phyloP scores from a whole-genome alignment of 1,284 basidiomycete species.

The Moesziomyces parantarcticus region DNA sequence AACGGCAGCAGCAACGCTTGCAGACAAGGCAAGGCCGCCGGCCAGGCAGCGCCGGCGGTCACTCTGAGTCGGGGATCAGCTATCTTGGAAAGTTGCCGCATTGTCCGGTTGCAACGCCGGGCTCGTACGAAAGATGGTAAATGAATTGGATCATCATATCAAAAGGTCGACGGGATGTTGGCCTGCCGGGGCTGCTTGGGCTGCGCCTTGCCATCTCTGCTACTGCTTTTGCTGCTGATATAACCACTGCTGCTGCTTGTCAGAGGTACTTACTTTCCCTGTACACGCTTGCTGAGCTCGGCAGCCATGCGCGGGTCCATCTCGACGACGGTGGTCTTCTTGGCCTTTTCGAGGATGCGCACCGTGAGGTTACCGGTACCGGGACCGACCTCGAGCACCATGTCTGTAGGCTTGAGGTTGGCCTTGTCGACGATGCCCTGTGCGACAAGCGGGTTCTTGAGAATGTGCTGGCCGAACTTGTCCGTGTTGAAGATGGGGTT shows the following conservation, averaged over 20 bases:
- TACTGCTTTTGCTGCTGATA: slow-evolving; percentile 7
- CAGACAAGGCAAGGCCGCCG: no score
- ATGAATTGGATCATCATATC: slow-evolving; percentile 48
- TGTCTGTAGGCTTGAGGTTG: slow-evolving; percentile 90
- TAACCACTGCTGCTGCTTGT: background rate
- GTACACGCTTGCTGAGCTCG: slow-evolving; percentile 94
- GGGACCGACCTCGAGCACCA: slow-evolving; percentile 96
- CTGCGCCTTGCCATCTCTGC: background rate
- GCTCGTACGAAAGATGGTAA: slow-evolving; percentile 60
- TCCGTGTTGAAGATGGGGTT: slow-evolving; percentile 77
- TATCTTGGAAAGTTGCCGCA: slow-evolving; percentile 55
- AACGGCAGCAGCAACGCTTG: slow-evolving; percentile 6
- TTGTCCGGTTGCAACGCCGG: slow-evolving; percentile 54
- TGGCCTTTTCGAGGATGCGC: slow-evolving; percentile 90
- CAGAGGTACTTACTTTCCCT: slow-evolving; percentile 85
- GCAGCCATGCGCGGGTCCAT: slow-evolving; percentile 99
- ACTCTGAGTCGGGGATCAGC: slow-evolving; percentile 9
- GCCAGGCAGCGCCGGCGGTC: no score
- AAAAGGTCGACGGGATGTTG: background rate
- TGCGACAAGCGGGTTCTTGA: slow-evolving; percentile 91
- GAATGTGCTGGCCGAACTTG: slow-evolving; percentile 94
- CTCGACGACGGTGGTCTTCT: slow-evolving; percentile 91
- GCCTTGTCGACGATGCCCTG: slow-evolving; percentile 79
- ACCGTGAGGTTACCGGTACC: slow-evolving; percentile 98
- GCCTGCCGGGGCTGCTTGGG: background rate